Percentiles rank a stretch among this genome's conserved stretches.
phyloP scores from a whole-genome alignment of 2,329 filamentous ascomycete genomes.

The Exophiala viscosa region DNA sequence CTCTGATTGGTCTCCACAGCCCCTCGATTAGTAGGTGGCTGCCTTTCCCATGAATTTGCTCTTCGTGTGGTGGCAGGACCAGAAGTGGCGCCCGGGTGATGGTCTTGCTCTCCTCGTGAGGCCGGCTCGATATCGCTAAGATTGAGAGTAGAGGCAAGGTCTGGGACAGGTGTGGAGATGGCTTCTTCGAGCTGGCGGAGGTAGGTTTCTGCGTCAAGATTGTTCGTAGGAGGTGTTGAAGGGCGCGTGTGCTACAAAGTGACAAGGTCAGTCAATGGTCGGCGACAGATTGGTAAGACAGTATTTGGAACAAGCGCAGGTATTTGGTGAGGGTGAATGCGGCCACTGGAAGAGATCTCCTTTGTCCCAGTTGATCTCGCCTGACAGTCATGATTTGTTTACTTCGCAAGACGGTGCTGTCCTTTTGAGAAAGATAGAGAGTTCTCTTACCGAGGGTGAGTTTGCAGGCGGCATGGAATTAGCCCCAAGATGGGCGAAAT shows the following conservation, averaged over 20 bases:
- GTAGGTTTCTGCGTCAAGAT: conserved; percentile 37
- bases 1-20: too few relatives aligned
- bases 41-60: neutral
- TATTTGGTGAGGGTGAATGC: neutral
- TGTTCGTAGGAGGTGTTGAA: conserved; percentile 27
- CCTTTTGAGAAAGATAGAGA: conserved; percentile 5
- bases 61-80: neutral
- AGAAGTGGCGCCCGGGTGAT: too few relatives aligned
- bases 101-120: neutral
- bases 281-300: neutral
- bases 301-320: neutral
- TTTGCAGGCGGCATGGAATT: conserved; percentile 42
- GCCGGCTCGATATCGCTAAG: conserved; percentile 1
- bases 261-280: conserved; percentile 17
- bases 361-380: neutral
- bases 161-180: conserved; percentile 48
- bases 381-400: too few relatives aligned
- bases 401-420: neutral
- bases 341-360: neutral
- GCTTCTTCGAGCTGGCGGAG: conserved; percentile 44
- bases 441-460: conserved; percentile 40
- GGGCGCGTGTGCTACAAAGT: conserved; percentile 29
- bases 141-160: conserved; percentile 49
- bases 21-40: too few relatives aligned
- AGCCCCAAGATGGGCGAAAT: neutral